phyloP scores from a whole-genome alignment of 2,329 filamentous ascomycete genomes.

The Albifimbria verrucaria region DNA sequence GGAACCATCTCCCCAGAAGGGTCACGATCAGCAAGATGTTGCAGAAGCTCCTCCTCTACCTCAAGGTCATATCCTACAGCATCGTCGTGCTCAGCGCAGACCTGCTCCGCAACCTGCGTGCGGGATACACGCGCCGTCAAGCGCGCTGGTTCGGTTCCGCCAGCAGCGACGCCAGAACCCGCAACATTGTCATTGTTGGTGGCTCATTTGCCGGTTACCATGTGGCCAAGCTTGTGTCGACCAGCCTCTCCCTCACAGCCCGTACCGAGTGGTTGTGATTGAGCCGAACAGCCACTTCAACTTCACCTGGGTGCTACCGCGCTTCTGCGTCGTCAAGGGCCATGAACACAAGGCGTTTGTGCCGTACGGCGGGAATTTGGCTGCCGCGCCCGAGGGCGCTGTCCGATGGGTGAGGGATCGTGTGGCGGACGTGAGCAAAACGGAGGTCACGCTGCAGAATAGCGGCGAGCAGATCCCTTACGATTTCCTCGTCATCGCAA shows the following conservation, averaged over 20 bases:
- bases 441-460: constrained; percentile 36
- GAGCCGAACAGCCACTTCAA: constrained; percentile 61
- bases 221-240: constrained; percentile 44
- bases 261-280: constrained; percentile 51
- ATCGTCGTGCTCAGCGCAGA: constrained; percentile 19
- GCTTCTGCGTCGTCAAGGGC: constrained; percentile 51
- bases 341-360: constrained; percentile 60
- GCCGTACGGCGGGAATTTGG: constrained; percentile 47
- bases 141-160: constrained; percentile 10
- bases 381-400: constrained; percentile 26
- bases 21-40: constrained; percentile 15
- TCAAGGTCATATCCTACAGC: constrained; percentile 23
- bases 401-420: constrained; percentile 40
- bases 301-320: constrained; percentile 57
- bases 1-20: neutral
- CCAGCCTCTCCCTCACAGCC: constrained; percentile 41
- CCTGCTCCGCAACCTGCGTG: constrained; percentile 13
- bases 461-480: constrained; percentile 45
- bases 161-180: constrained; percentile 17
- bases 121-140: constrained; percentile 10
- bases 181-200: constrained; percentile 53
- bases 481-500: constrained; percentile 55
- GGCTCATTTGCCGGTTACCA: constrained; percentile 56
- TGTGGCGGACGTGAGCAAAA: constrained; percentile 33
- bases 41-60: constrained; percentile 25